Conservation (phyloP, 2,329 filamentous ascomycete genomes). For the Neodidymelliopsis sp. region DNA sequence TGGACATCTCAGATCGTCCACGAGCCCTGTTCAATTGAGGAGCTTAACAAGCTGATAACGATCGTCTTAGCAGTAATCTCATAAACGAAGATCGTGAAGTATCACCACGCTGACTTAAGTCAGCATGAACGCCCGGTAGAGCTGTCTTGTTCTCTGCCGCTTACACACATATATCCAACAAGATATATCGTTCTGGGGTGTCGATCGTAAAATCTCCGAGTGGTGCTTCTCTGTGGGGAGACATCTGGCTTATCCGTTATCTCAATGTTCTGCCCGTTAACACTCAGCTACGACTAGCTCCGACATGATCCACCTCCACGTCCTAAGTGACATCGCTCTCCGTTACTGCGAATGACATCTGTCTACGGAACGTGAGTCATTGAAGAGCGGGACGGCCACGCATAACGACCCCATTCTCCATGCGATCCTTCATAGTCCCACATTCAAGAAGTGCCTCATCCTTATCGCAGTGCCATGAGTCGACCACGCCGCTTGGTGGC, state of each 20-base stretch:
- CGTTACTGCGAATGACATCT: slow-evolving; percentile 31
- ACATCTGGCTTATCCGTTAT: slow-evolving; percentile 15
- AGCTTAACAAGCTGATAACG: too few relatives aligned
- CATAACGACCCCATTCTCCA: slow-evolving; percentile 15
- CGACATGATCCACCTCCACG: slow-evolving; percentile 27
- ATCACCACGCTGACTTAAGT: too few relatives aligned
- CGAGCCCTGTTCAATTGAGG: background rate
- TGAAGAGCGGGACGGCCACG: slow-evolving; percentile 14
- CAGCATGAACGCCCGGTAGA: too few relatives aligned
- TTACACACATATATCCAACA: too few relatives aligned
- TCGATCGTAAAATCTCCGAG: slow-evolving; percentile 6
- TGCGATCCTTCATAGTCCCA: slow-evolving; percentile 1
- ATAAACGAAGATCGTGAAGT: too few relatives aligned
- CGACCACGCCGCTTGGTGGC: slow-evolving; percentile 1
- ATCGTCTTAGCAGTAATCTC: too few relatives aligned
- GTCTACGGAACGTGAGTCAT: slow-evolving; percentile 4
- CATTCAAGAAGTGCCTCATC: background rate
- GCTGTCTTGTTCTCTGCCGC: too few relatives aligned
- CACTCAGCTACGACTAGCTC: slow-evolving; percentile 5
- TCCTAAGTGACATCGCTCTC: slow-evolving; percentile 20
- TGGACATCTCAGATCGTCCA: background rate
- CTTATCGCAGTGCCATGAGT: slow-evolving; percentile 29
- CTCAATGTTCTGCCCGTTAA: slow-evolving; percentile 6
- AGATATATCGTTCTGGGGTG: background rate
- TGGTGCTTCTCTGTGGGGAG: background rate